These are phyloP conservation scores for Dothistroma pini DNA, from an alignment of 2,329 filamentous ascomycete genomes.

Conservation along the genomic window DNA sequence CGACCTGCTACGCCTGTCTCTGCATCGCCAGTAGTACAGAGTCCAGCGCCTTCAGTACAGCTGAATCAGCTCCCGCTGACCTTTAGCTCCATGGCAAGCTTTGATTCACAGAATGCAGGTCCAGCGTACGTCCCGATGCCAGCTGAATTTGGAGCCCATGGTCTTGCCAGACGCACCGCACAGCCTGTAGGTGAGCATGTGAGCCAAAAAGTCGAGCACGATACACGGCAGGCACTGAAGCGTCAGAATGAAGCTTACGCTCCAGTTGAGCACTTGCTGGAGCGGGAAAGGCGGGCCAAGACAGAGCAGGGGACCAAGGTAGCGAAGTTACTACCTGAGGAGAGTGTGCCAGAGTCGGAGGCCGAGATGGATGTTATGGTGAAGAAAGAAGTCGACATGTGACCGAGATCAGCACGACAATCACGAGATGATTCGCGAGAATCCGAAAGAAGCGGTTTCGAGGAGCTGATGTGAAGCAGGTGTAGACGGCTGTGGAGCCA, in stretches of 20 bases:
- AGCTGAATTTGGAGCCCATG: neutral
- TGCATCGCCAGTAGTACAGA: neutral
- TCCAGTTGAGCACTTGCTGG: neutral
- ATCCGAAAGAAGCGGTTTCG: neutral
- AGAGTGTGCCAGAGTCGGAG: neutral
- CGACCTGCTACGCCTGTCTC: neutral
- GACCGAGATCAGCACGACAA: neutral
- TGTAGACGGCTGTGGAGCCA: neutral
- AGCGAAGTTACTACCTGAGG: neutral
- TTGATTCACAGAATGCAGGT: neutral
- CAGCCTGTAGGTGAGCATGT: neutral
- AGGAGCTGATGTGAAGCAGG: neutral
- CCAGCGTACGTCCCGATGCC: neutral
- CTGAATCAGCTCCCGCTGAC: neutral
- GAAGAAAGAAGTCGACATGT: neutral
- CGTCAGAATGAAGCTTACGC: neutral
- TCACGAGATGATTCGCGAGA: neutral
- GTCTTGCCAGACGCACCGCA: neutral
- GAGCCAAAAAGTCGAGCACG: neutral
- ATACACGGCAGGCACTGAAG: neutral
- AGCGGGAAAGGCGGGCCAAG: neutral
- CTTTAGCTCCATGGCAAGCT: neutral
- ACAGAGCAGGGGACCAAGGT: neutral
- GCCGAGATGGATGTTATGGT: neutral
- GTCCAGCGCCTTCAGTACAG: neutral